Evolutionary conservation across 2,329 filamentous ascomycete genomes (phyloP).

Genomic region (Dactylonectria macrodidyma): DNA sequence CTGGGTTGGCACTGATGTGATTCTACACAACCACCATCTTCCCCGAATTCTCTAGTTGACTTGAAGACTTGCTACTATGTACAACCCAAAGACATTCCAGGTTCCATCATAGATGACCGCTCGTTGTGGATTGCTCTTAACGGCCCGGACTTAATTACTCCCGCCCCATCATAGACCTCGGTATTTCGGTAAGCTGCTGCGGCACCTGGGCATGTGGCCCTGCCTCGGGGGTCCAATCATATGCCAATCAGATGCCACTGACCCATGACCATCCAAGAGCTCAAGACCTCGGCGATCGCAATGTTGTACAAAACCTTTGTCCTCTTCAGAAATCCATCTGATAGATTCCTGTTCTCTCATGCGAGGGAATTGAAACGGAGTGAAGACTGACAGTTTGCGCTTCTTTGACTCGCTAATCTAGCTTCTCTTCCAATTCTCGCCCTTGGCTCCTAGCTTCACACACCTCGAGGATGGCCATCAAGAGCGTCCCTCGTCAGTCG

Average conservation of each 20-base stretch:
- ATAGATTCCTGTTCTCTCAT: background rate
- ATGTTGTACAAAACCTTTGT: slow-evolving; percentile 3
- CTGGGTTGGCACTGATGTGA: background rate
- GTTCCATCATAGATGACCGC: background rate
- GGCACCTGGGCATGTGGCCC: slow-evolving; percentile 14
- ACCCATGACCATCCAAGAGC: slow-evolving; percentile 7
- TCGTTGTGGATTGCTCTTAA: background rate
- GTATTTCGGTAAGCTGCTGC: slow-evolving; percentile 2
- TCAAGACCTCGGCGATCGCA: slow-evolving; percentile 2
- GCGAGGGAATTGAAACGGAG: background rate
- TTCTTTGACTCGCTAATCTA: background rate
- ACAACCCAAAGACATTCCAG: background rate
- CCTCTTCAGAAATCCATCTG: background rate
- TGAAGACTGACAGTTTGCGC: background rate
- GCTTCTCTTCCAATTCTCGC: background rate
- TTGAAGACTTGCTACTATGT: background rate
- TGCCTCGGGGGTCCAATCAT: slow-evolving; percentile 14
- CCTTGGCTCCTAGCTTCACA: background rate
- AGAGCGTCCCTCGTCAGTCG: slow-evolving; percentile 40
- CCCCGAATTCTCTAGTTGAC: background rate
- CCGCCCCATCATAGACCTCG: slow-evolving; percentile 17
- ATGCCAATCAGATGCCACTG: slow-evolving; percentile 1
- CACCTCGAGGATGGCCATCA: slow-evolving; percentile 19
- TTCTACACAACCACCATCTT: background rate
- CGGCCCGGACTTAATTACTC: slow-evolving; percentile 16